Evolutionary conservation across 2,329 filamentous ascomycete genomes (phyloP), one percentile per base, ranked within the genome.

Genomic region (Sclerotinia nivalis): DNA sequence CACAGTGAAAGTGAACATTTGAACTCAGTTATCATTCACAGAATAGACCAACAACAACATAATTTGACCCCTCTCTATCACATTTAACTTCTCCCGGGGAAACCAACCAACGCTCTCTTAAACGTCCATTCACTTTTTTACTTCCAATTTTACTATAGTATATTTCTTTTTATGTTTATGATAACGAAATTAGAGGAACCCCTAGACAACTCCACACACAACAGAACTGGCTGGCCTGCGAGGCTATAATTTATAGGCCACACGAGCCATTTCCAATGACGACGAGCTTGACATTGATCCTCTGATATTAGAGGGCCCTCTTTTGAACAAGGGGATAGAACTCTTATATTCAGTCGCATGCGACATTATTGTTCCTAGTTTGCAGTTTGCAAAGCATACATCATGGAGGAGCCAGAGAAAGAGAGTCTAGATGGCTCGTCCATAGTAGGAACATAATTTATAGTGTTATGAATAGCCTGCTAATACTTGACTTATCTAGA

Each of bases 381-480:
- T 45, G 40, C 28, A 65, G 15, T 55, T 56, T 13, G 22, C 43
- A 43, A 52, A 69, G 59, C 50, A 55, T 70, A 71, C 69, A 68
- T 47, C 56, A 85, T 86, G 83, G 82, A 83, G 72, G 79, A 82
- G 73, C 75, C 80, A 72, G 76, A 76, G 68, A 81, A 83, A 73
- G 83, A 92, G 75, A 90, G 87, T 80, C 88, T 88, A 70, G 92
- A 94, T 84, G 90, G 86, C 82, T 90, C 91, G 71, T 93, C 92
- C 73, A 89, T 94, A 76, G 90, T 92, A 80, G 80, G 88, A 80
- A 69, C 20, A 45, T n/a, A 8, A 52, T 31, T 18, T 55, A 20
- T 18, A 28, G 25, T 20, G 13, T 67, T 49, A 52, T 54, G 55
- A 50, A 55, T 43, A 31, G 12, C 55, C n/a, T 70, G 64, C 64